Conservation (phyloP, 2,329 filamentous ascomycete species). For the Fragosphaeria purpurea region DNA sequence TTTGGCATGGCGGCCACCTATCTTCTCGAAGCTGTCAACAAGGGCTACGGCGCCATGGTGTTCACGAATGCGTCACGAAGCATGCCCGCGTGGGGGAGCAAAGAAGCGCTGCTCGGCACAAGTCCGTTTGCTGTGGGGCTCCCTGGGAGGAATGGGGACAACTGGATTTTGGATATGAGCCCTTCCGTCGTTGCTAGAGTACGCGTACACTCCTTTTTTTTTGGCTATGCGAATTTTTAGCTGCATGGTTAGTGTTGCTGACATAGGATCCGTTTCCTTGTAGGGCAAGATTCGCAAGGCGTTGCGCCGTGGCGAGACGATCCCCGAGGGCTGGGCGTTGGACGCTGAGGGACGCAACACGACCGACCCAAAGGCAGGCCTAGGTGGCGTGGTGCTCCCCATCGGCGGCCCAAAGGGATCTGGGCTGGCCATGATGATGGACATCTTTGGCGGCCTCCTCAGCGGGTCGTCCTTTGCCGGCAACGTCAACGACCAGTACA, state of each 20-base stretch:
- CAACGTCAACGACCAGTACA: slow-evolving; percentile 44
- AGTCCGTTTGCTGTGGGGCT: slow-evolving; percentile 36
- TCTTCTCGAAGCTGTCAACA: slow-evolving; percentile 14
- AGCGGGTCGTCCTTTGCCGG: slow-evolving; percentile 51
- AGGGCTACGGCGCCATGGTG: slow-evolving; percentile 16
- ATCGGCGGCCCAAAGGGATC: slow-evolving; percentile 54
- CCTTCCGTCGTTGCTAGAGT: slow-evolving; percentile 16
- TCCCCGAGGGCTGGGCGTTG: slow-evolving; percentile 16
- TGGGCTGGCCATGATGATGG: slow-evolving; percentile 51
- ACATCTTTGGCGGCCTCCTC: slow-evolving; percentile 49
- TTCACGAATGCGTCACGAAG: slow-evolving; percentile 24
- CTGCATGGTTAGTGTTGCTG: too few species aligned
- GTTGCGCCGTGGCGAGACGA: slow-evolving; percentile 15
- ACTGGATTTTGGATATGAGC: slow-evolving; percentile 22
- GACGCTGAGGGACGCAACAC: slow-evolving; percentile 15
- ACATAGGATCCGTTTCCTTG: too few species aligned
- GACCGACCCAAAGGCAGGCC: slow-evolving; percentile 14
- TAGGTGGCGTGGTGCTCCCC: slow-evolving; percentile 21
- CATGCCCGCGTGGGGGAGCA: slow-evolving; percentile 24
- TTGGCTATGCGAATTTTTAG: too few species aligned
- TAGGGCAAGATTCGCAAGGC: slow-evolving; percentile 18
- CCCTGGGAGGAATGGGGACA: slow-evolving; percentile 30
- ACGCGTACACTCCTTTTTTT: too few species aligned
- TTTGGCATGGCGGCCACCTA: slow-evolving; percentile 20
- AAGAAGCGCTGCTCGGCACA: slow-evolving; percentile 21